A percentile compares a stretch with the other conserved stretches of the same genome.
Evolutionary conservation across 2,329 filamentous ascomycete genomes (phyloP).

Genomic region (Microdochium paspali): DNA sequence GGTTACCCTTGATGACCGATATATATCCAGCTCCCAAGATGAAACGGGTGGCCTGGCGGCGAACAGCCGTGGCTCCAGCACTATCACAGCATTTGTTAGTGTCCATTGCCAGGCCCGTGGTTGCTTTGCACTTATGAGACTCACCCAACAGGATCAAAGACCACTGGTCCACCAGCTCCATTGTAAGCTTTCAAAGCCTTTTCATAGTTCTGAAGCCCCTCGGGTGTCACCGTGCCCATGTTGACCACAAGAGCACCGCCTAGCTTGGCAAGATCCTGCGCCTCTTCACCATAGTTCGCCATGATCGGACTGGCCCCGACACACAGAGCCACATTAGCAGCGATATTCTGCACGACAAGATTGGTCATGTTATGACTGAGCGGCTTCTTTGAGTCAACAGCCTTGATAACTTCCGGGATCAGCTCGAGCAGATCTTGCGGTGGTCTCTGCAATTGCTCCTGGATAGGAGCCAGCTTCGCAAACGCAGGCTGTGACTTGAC

Average conservation of each 20-base stretch:
- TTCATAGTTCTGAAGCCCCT: slow-evolving; percentile 61
- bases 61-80: slow-evolving; percentile 69
- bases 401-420: slow-evolving; percentile 39
- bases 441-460: slow-evolving; percentile 6
- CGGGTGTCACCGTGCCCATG: slow-evolving; percentile 83
- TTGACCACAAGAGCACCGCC: slow-evolving; percentile 80
- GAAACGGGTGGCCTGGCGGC: slow-evolving; percentile 59
- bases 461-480: slow-evolving; percentile 3
- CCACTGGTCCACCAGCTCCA: slow-evolving; percentile 58
- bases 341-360: slow-evolving; percentile 88
- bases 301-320: slow-evolving; percentile 89
- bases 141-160: slow-evolving; percentile 83
- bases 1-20: slow-evolving; percentile 88
- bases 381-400: slow-evolving; percentile 55
- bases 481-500: slow-evolving; percentile 33
- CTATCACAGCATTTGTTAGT: slow-evolving; percentile 18
- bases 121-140: slow-evolving; percentile 12
- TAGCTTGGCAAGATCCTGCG: slow-evolving; percentile 65
- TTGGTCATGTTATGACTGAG: slow-evolving; percentile 98
- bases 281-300: slow-evolving; percentile 80
- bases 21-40: slow-evolving; percentile 70
- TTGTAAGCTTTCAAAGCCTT: slow-evolving; percentile 79
- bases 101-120: slow-evolving; percentile 1
- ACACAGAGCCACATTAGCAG: slow-evolving; percentile 79
- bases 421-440: slow-evolving; percentile 14